Percentiles rank a stretch among this genome's conserved stretches.
Evolutionary conservation across 495 filamentous ascomycete genomes (phyloP).

Genomic region (Parmelia sp.): DNA sequence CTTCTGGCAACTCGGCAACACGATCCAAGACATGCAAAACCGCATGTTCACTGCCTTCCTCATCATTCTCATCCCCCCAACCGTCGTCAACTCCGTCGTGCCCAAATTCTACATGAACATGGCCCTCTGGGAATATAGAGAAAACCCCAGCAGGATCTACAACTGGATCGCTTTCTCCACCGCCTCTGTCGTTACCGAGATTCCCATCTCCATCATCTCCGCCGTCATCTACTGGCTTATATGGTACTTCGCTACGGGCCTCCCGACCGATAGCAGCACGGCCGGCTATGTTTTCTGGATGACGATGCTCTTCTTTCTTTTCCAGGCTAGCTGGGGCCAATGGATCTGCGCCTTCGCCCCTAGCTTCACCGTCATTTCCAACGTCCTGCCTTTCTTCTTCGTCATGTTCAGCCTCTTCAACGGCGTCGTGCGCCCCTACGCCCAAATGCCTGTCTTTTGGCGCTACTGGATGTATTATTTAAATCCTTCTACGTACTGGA

Average conservation of each 20-base stretch:
- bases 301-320: conserved; percentile 75
- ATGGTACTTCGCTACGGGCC: conserved; percentile 75
- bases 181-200: conserved; percentile 68
- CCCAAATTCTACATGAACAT: conserved; percentile 80
- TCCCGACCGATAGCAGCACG: conserved; percentile 54
- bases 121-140: conserved; percentile 67
- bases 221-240: conserved; percentile 63
- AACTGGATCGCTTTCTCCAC: conserved; percentile 78
- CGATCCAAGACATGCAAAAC: conserved; percentile 66
- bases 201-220: conserved; percentile 61
- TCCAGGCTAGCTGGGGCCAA: conserved; percentile 72
- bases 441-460: conserved; percentile 63
- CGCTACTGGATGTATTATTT: conserved; percentile 73
- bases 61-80: conserved; percentile 67
- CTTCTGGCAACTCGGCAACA: conserved; percentile 67
- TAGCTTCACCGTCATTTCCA: conserved; percentile 72
- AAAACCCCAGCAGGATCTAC: conserved; percentile 72
- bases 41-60: conserved; percentile 69
- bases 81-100: conserved; percentile 67
- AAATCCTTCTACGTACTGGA: conserved; percentile 65
- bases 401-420: conserved; percentile 71
- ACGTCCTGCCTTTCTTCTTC: conserved; percentile 72
- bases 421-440: conserved; percentile 61
- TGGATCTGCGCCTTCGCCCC: conserved; percentile 81
- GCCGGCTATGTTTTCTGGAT: conserved; percentile 83